Evolutionary conservation across 495 filamentous ascomycete genomes (phyloP).

Genomic region (Cryomyces minteri): DNA sequence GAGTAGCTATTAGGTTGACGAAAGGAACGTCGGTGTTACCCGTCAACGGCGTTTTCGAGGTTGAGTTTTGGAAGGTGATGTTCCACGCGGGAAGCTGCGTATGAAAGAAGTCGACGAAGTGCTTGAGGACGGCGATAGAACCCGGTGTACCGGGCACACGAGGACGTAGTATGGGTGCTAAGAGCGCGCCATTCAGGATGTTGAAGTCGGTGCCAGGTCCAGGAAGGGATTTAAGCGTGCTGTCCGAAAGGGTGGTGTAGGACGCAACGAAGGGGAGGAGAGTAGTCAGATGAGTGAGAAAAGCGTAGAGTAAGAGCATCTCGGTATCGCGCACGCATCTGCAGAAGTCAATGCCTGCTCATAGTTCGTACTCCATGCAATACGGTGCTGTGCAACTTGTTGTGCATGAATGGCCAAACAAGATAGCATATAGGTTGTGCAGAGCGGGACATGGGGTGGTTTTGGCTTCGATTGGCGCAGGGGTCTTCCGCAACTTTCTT

Average conservation of each 20-base stretch:
- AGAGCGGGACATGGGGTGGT: no score
- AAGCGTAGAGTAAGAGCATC: no score
- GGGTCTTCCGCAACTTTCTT: no score
- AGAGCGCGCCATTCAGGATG: constrained; percentile 49
- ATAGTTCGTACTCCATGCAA: no score
- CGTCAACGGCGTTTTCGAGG: constrained; percentile 56
- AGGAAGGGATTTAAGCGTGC: constrained; percentile 46
- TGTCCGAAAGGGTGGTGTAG: constrained; percentile 58
- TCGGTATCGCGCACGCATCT: no score
- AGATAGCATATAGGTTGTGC: no score
- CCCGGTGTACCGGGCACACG: constrained; percentile 77
- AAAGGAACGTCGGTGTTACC: constrained; percentile 58
- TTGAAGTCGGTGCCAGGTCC: constrained; percentile 62
- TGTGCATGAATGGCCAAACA: no score
- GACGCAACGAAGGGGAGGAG: constrained; percentile 25
- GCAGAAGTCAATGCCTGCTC: no score
- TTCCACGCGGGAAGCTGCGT: constrained; percentile 59
- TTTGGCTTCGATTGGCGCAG: no score
- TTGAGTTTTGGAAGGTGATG: constrained; percentile 72
- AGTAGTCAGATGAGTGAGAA: constrained; percentile 1
- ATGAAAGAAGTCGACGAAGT: constrained; percentile 68
- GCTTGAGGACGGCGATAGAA: constrained; percentile 52
- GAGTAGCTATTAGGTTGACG: constrained; percentile 66
- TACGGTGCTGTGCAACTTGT: no score
- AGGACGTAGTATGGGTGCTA: constrained; percentile 80